A percentile compares a stretch with the other conserved stretches of the same genome.
Conservation (phyloP, 2,329 filamentous ascomycete genomes). For the Colletotrichum salicis region DNA sequence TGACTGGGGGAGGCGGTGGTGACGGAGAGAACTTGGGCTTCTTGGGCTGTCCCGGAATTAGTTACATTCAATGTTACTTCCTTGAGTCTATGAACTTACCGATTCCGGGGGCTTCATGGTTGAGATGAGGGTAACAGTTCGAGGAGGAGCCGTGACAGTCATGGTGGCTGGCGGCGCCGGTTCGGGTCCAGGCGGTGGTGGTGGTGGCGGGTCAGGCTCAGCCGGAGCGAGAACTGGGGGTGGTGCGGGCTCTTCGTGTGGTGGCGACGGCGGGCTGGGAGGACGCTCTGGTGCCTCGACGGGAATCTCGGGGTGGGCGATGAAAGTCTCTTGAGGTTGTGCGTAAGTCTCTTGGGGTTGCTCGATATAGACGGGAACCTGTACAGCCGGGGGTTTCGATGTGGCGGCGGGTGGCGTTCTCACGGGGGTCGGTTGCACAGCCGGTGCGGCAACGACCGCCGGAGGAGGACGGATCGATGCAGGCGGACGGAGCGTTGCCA, state of each 20-base stretch:
- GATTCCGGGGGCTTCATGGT: conserved; percentile 21
- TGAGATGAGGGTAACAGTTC: conserved; percentile 23
- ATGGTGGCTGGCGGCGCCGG: conserved; percentile 22
- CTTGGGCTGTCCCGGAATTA: conserved; percentile 6
- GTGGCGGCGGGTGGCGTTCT: neutral
- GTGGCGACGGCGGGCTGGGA: conserved; percentile 7
- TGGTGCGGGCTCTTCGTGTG: conserved; percentile 15
- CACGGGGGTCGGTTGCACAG: neutral
- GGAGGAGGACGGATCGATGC: neutral
- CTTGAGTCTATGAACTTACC: neutral
- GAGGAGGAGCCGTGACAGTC: conserved; percentile 26
- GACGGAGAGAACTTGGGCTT: conserved; percentile 5
- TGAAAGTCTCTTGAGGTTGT: neutral
- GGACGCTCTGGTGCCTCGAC: neutral
- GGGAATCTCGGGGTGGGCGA: conserved; percentile 4
- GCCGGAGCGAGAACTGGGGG: conserved; percentile 25
- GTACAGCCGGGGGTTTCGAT: neutral
- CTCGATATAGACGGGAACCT: neutral
- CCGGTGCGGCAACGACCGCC: neutral
- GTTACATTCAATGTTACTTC: neutral
- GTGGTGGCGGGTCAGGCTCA: conserved; percentile 21
- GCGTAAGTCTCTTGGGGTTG: neutral
- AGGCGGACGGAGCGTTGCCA: conserved; percentile 16
- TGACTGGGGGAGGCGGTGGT: neutral
- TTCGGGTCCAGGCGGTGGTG: conserved; percentile 1